Base-by-base conservation (phyloP, 148 eudicot genomes). In the Arctostaphylos glauca region DNA sequence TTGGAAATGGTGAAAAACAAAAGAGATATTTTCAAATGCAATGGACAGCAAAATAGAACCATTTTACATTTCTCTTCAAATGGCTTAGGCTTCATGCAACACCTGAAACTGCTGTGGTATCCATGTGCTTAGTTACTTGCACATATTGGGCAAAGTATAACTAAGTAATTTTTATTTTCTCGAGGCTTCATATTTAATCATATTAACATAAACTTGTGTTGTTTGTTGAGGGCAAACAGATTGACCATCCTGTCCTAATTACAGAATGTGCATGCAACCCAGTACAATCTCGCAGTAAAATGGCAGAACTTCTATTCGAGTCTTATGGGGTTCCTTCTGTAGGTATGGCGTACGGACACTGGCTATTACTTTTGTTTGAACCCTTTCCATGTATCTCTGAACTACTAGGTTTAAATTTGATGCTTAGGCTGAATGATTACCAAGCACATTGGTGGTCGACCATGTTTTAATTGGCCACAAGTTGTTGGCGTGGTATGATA, bases 281-380 rank as follows among this genome's bases (percentile, higher is more conserved):
- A 15, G 86, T 91, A 72, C 90, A 94, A 6, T 96, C 99, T 76
- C 98, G 99, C 83, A 86, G 93, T 90, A 96, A 88, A 90, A 94
- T 96, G 99, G 98, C 98, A 53, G 99, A 96, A 85, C 97, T 96
- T 84, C 93, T 96, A 77, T 96, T 96, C 52, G 99, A 96, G 86
- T 86, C 99, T n/a, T 94, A 94, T 89, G 98, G 98, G 78, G 99
- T 93, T 89, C 97, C 99, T 83, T 94, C 99, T 78, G 93, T 96
- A 88, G 99, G 99, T 96, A 93, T 83, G 90, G 25, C 98, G 99
- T 96, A 93, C 82, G 90, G 25, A 56, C 83, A 49, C 80, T 78
- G 50, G 38, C 80, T 73, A 23, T 56, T 18, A 54, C 23, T 67
- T 80, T 21, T 70, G 47, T 18, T 67, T 6, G 31, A 53, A 70